These are phyloP conservation scores for Thuidium tamariscinum DNA, from an alignment of 225 moss, liverwort and hornwort genomes.

Conservation along the genomic window DNA sequence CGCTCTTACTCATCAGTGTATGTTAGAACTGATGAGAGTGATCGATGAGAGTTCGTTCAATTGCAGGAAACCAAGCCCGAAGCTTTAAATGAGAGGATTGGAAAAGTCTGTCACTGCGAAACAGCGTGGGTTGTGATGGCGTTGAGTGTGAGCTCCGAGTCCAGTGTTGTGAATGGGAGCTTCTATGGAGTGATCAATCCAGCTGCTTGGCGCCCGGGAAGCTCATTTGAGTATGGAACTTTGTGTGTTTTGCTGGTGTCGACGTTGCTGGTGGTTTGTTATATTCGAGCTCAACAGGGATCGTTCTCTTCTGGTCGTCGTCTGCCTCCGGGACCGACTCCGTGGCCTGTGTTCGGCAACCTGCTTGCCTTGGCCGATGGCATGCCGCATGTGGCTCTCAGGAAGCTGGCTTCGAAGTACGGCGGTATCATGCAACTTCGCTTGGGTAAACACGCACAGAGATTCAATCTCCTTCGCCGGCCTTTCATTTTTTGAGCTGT, in stretches of 20 bases:
- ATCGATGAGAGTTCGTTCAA: background rate
- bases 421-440: slow-evolving; percentile 26
- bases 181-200: background rate
- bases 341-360: slow-evolving; percentile 28
- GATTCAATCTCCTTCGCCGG: background rate
- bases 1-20: background rate
- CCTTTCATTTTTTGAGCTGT: too few relatives aligned
- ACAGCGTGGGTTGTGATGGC: background rate
- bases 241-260: background rate
- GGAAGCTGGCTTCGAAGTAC: slow-evolving; percentile 7
- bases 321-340: slow-evolving; percentile 22
- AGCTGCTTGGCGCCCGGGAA: background rate
- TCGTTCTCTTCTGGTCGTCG: background rate
- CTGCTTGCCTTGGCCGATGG: background rate
- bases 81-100: background rate
- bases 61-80: background rate
- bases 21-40: background rate
- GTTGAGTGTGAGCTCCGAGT: background rate
- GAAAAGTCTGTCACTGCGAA: background rate
- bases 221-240: background rate
- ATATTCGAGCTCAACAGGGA: background rate
- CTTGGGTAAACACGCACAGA: background rate
- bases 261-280: background rate
- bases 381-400: slow-evolving; percentile 18
- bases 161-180: background rate